phyloP scores from a whole-genome alignment of 345 rosid species.

The Aurinia saxatilis region DNA sequence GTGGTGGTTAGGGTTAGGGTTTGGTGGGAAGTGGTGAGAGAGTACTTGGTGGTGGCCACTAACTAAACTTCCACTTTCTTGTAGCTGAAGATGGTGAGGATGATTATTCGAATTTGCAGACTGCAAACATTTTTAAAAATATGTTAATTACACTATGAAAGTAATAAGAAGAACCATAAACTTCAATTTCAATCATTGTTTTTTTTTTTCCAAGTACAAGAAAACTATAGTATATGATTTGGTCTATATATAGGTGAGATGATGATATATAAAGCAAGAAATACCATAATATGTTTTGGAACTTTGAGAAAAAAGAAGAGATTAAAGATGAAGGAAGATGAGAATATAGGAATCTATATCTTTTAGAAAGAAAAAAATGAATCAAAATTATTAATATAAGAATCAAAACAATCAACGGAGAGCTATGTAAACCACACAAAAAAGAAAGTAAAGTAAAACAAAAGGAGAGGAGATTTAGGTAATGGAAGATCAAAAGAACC shows the following conservation, averaged over 20 bases:
- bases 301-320: conserved; percentile 15
- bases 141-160: not conserved
- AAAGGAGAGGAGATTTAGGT: conserved; percentile 1
- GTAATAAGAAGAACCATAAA: not conserved
- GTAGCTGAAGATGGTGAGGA: conserved; percentile 25
- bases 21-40: conserved; percentile 26
- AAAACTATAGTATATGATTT: not conserved
- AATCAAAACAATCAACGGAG: conserved; percentile 21
- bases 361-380: conserved; percentile 22
- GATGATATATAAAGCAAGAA: conserved; percentile 25
- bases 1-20: conserved; percentile 31
- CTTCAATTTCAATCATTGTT: not conserved
- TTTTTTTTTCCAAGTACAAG: not conserved
- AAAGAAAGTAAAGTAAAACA: conserved; percentile 1
- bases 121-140: conserved; percentile 11
- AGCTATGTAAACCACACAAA: conserved; percentile 7
- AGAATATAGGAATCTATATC: conserved; percentile 31
- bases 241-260: conserved; percentile 19
- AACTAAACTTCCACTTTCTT: conserved; percentile 23
- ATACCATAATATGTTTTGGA: conserved; percentile 25
- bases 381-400: conserved; percentile 21
- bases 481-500: conserved; percentile 25
- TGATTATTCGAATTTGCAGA: conserved; percentile 18
- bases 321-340: conserved; percentile 27
- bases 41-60: conserved; percentile 14